A percentile compares a stretch with the other conserved stretches of the same genome.
These are phyloP conservation scores for Saccharomycopsis fermentans DNA, from an alignment of 805 yeast species.

Conservation along the genomic window DNA sequence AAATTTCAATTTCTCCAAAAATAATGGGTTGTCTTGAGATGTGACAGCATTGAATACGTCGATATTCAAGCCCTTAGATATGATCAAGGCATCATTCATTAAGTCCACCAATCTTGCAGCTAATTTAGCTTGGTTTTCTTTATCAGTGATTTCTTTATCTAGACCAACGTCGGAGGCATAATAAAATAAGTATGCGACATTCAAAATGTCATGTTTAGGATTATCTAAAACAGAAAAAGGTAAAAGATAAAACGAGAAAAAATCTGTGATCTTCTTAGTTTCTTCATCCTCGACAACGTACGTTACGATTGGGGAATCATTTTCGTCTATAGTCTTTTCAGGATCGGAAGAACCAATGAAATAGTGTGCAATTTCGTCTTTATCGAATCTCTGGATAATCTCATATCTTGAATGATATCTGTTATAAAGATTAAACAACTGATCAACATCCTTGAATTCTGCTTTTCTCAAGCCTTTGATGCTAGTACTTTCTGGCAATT, in stretches of 20 bases:
- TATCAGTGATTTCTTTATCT: conserved; percentile 29
- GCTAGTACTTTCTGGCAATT: conserved; percentile 42
- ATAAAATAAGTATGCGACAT: conserved; percentile 82
- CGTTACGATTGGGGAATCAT: conserved; percentile 49
- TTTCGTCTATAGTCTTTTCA: conserved; percentile 25
- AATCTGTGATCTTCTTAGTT: conserved; percentile 65
- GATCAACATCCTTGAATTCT: conserved; percentile 50
- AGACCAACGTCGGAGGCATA: conserved; percentile 68
- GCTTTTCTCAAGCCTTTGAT: conserved; percentile 44
- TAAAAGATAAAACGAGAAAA: conserved; percentile 77
- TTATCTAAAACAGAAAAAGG: conserved; percentile 78
- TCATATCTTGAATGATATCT: conserved; percentile 64
- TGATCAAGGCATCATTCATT: conserved; percentile 64
- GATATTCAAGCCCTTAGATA: conserved; percentile 56
- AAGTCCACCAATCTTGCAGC: conserved; percentile 50
- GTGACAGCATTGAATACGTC: conserved; percentile 94
- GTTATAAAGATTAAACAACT: conserved; percentile 48
- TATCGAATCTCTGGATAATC: conserved; percentile 53
- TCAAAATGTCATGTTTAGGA: conserved; percentile 51
- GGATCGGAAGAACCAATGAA: conserved; percentile 42
- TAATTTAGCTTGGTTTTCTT: conserved; percentile 34
- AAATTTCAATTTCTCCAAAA: conserved; percentile 74
- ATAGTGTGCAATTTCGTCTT: conserved; percentile 75
- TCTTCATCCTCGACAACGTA: conserved; percentile 57
- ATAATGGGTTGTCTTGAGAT: conserved; percentile 78